phyloP scores from a whole-genome alignment of 306 rosid genomes.

The Dalbergia cultrata region DNA sequence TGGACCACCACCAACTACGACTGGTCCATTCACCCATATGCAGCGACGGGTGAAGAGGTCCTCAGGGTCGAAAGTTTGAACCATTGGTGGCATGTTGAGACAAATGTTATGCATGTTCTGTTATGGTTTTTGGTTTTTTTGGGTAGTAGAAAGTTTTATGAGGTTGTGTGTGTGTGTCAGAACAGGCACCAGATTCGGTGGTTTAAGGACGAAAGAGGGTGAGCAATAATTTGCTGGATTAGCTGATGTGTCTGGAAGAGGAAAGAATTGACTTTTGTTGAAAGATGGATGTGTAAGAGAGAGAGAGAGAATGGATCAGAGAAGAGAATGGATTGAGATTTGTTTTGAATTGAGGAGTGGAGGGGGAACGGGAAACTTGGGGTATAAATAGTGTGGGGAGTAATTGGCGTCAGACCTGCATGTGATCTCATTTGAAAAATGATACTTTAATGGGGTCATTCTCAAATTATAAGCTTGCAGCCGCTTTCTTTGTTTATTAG shows the following conservation, averaged over 20 bases:
- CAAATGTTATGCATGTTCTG: slow-evolving; percentile 49
- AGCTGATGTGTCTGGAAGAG: no score
- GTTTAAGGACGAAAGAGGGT: background rate
- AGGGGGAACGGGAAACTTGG: slow-evolving; percentile 47
- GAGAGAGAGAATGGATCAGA: background rate
- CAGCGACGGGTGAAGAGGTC: slow-evolving; percentile 59
- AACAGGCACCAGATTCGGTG: background rate
- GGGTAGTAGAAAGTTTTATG: background rate
- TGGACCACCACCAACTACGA: slow-evolving; percentile 92
- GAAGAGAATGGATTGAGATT: slow-evolving; percentile 20
- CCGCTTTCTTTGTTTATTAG: background rate
- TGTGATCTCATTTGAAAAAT: slow-evolving; percentile 62
- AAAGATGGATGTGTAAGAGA: background rate
- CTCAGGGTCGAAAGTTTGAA: slow-evolving; percentile 52
- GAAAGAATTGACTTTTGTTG: slow-evolving; percentile 26
- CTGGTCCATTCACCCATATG: slow-evolving; percentile 86
- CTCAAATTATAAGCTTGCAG: background rate
- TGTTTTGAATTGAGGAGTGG: slow-evolving; percentile 60
- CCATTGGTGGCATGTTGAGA: slow-evolving; percentile 60
- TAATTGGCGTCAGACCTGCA: slow-evolving; percentile 47
- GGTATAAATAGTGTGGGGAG: slow-evolving; percentile 63
- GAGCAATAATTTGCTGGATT: no score
- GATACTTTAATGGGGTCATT: slow-evolving; percentile 22
- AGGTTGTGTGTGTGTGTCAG: no score
- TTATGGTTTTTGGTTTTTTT: background rate